Evolutionary conservation across 78 protist genomes (phyloP).

Genomic region (Dictyostelium firmibasis): DNA sequence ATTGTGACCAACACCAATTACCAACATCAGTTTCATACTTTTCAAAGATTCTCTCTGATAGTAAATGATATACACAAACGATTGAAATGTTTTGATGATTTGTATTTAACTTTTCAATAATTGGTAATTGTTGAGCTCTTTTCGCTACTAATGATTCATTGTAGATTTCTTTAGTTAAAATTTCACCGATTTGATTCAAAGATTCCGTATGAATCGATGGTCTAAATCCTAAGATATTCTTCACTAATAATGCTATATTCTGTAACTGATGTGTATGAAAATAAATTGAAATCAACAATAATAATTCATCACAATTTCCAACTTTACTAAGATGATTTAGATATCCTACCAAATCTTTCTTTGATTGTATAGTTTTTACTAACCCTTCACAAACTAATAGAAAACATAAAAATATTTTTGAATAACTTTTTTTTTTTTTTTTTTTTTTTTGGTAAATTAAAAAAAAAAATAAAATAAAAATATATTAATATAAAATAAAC

Average conservation of each 20-base stretch:
- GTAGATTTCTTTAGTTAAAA: slow-evolving; percentile 48
- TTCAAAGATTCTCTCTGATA: slow-evolving; percentile 67
- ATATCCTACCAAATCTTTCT: slow-evolving; percentile 30
- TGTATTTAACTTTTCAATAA: slow-evolving; percentile 2
- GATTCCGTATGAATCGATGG: slow-evolving; percentile 72
- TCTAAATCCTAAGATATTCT: slow-evolving; percentile 48
- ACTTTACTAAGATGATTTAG: slow-evolving; percentile 16
- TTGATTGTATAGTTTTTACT: background rate
- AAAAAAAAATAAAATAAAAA: background rate
- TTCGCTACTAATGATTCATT: slow-evolving; percentile 59
- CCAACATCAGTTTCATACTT: slow-evolving; percentile 63
- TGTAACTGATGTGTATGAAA: slow-evolving; percentile 67
- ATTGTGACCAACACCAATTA: slow-evolving; percentile 51
- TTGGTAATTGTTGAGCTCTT: slow-evolving; percentile 8
- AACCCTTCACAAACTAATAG: slow-evolving; percentile 51
- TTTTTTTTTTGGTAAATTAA: no score
- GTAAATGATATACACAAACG: slow-evolving; percentile 51
- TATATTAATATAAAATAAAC: background rate
- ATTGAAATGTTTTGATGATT: slow-evolving; percentile 12
- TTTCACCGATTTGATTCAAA: slow-evolving; percentile 53
- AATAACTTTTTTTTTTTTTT: slow-evolving; percentile 4
- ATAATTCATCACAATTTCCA: slow-evolving; percentile 31
- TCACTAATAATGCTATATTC: slow-evolving; percentile 31
- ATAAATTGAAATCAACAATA: slow-evolving; percentile 52
- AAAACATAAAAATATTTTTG: slow-evolving; percentile 55